These are phyloP conservation scores for Ascomycota sp. DNA, from an alignment of 2,329 filamentous ascomycete genomes.

Conservation along the genomic window DNA sequence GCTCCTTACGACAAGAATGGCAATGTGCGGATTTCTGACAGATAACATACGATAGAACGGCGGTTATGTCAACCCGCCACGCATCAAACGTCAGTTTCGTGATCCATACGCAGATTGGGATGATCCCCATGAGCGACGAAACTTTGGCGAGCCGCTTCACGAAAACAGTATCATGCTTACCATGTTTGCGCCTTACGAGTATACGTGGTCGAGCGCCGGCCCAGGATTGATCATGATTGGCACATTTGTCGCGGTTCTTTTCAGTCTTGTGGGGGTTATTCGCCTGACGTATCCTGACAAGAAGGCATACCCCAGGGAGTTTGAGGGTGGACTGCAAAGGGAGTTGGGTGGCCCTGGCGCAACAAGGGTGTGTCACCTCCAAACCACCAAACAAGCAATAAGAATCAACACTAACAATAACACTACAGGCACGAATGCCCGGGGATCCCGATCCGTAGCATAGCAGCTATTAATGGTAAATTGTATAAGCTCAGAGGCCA, in stretches of 20 bases:
- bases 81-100: conserved; percentile 71
- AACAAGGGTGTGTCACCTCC: conserved; percentile 31
- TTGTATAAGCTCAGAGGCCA: too few species aligned
- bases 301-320: conserved; percentile 45
- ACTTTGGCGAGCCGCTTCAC: conserved; percentile 89
- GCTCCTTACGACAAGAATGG: background rate
- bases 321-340: conserved; percentile 46
- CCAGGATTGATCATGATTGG: conserved; percentile 48
- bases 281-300: conserved; percentile 50
- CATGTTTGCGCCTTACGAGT: conserved; percentile 72
- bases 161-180: conserved; percentile 89
- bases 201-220: conserved; percentile 55
- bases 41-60: conserved; percentile 39
- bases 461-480: background rate
- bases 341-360: conserved; percentile 53
- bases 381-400: background rate
- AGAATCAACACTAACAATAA: conserved; percentile 3
- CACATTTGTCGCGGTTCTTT: conserved; percentile 38
- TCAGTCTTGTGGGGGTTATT: conserved; percentile 44
- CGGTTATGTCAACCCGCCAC: conserved; percentile 57
- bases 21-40: background rate
- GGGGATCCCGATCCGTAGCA: conserved; percentile 29
- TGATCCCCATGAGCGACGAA: conserved; percentile 91
- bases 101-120: conserved; percentile 89
- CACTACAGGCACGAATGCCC: conserved; percentile 27